Conservation (phyloP, 2,329 filamentous ascomycete species). For the Bipolaris sorokiniana region DNA sequence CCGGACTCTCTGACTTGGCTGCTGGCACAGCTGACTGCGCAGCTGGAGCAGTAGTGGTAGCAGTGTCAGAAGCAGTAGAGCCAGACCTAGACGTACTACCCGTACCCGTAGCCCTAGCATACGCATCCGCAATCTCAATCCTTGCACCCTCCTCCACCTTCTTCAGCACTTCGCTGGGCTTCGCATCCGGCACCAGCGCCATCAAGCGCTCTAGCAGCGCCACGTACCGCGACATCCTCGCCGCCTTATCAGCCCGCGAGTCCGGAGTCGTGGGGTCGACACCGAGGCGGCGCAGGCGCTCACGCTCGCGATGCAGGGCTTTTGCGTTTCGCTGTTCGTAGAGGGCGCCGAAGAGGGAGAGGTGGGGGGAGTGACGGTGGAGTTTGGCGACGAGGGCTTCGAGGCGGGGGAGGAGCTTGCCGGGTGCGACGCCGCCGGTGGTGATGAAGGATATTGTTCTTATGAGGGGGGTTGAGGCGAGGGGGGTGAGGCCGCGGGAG, state of each 20-base stretch:
- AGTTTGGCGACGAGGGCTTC: slow-evolving; percentile 46
- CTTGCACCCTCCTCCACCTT: slow-evolving; percentile 33
- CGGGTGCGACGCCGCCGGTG: slow-evolving; percentile 33
- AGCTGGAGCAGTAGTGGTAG: too few relatives aligned
- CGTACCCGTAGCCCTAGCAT: slow-evolving; percentile 15
- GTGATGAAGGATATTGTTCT: slow-evolving; percentile 35
- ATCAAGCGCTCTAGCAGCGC: slow-evolving; percentile 42
- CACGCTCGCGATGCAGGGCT: slow-evolving; percentile 36
- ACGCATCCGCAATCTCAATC: slow-evolving; percentile 25
- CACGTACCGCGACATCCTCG: slow-evolving; percentile 38
- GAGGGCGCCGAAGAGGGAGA: slow-evolving; percentile 39
- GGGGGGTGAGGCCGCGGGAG: slow-evolving; percentile 33
- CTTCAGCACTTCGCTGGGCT: slow-evolving; percentile 23
- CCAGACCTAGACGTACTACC: neutral
- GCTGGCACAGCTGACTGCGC: too few relatives aligned
- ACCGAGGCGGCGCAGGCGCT: slow-evolving; percentile 34
- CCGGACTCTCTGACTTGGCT: too few relatives aligned
- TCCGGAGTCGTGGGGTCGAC: slow-evolving; percentile 23
- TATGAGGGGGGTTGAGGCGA: slow-evolving; percentile 34
- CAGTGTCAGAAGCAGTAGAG: too few relatives aligned
- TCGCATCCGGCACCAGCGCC: slow-evolving; percentile 31
- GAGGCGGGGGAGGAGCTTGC: slow-evolving; percentile 43
- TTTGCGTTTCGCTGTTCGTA: slow-evolving; percentile 32
- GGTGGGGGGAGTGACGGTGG: slow-evolving; percentile 33
- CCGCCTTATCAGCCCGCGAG: slow-evolving; percentile 31